Evolutionary conservation across 192 early-diverging fungal species (phyloP), one percentile per base, ranked within the genome.

Genomic region (Backusella sp.): DNA sequence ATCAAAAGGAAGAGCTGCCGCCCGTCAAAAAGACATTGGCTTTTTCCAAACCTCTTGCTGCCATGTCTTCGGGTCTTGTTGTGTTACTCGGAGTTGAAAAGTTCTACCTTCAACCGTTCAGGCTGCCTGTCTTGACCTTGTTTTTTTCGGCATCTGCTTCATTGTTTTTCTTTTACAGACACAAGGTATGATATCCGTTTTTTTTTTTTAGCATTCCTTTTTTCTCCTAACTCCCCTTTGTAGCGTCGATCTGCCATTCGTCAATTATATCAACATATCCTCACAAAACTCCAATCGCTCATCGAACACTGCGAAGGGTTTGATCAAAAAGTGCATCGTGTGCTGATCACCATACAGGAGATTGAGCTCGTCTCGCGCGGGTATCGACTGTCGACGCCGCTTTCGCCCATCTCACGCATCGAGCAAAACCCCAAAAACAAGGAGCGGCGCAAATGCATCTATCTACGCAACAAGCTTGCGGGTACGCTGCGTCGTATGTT

Each of bases 301-400:
- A 79, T 88, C 2, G 82, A 84, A 28, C 79, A 87, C 8, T 88
- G 84, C 23, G 83, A 85, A 42, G 17, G 68, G 6, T 77, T 90
- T 26, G 90, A 91, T 69, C 75, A 77, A 14, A 86, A 86, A 49
- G 76, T 90, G 12, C 87, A 86, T 42, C 77, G 86, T 12, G 80
- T 86, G 1, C 75, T 91, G 17, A 83, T 85, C 59, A 86, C 87
- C 26, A 89, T 91, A 35, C 88, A 88, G 56, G 90, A 91, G 39
- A 88, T 91, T 42, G 90, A 91, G 59, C 84, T 91, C 1, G 87
- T 91, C 9, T 87, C 90, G 9, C 81, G 90, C 41, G 90, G 90
- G 7, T 91, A 91, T 65, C 79, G 88, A 66, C 75, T 91, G 26
- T 86, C 88, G 0, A 86, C 86, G 1, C 90, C 88, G 2, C 84